Conservation (phyloP, 2,329 filamentous ascomycete genomes). For the Huntiella bhutanensis region DNA sequence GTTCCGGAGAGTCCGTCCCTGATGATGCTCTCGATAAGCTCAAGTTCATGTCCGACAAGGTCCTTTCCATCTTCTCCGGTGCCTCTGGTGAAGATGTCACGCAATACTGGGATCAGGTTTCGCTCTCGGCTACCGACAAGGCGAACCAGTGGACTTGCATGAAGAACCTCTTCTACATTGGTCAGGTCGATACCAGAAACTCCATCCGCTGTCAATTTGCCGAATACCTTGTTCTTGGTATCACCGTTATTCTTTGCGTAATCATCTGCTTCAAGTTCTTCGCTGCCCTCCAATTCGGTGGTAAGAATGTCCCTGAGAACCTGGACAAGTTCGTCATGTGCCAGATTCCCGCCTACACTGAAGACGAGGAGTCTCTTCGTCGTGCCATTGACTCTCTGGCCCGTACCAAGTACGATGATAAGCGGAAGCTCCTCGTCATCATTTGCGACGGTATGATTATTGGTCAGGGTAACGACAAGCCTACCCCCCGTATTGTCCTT, state of each 20-base stretch:
- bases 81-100: conserved; percentile 63
- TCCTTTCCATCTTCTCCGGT: conserved; percentile 60
- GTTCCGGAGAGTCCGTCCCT: conserved; percentile 30
- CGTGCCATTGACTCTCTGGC: conserved; percentile 94
- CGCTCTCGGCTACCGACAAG: conserved; percentile 36
- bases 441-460: conserved; percentile 99
- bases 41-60: conserved; percentile 63
- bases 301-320: conserved; percentile 82
- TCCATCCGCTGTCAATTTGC: conserved; percentile 73
- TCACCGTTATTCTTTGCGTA: conserved; percentile 59
- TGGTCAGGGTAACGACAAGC: conserved; percentile 89
- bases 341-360: conserved; percentile 92
- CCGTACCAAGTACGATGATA: conserved; percentile 92
- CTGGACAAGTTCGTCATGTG: conserved; percentile 97
- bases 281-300: conserved; percentile 82
- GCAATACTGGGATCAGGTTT: conserved; percentile 60
- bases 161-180: conserved; percentile 88
- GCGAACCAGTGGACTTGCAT: conserved; percentile 62
- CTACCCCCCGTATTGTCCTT: conserved; percentile 85
- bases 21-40: conserved; percentile 30
- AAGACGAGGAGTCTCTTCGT: conserved; percentile 91
- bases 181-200: conserved; percentile 77
- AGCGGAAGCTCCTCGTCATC: conserved; percentile 83
- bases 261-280: conserved; percentile 94
- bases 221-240: conserved; percentile 70